Evolutionary conservation across 768 basidiomycete species (phyloP), one percentile per base, ranked within the genome.

Genomic region (Lepiota venenata): DNA sequence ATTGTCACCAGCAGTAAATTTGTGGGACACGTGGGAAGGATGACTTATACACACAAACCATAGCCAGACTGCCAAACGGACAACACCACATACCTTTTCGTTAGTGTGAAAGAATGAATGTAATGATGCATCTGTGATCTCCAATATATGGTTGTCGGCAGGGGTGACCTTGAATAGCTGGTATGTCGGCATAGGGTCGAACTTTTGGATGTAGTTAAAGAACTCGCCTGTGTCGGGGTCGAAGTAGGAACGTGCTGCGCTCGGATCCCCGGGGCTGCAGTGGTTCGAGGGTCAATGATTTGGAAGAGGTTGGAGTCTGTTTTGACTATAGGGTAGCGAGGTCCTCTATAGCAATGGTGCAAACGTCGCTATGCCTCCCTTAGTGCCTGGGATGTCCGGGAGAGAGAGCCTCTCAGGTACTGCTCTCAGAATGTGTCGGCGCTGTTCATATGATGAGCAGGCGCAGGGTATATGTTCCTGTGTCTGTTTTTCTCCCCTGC

Each of bases 171-270:
- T 53, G 36, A 53, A 53, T 0, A 53, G 16, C 37, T 53, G 40
- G 44, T 46, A 53, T n/a, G 8, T 2, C 4, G 36, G 22, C 11
- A 2, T 27, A 10, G 20, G 37, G 0, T 43, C 44, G 11, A 53
- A 53, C 21, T 53, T 39, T 29, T 53, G 52, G n/a, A 53, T 32
- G n/a, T 52, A 52, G 20, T 52, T 52, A 20, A 52, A 52, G 25
- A 25, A 25, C 14, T 46, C 42, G 10, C 42, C 42, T 1, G 51
- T 52, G 20, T 8, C 8, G 10, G 44, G 52, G 16, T 53, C 44
- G 20, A n/a, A 36, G n/a, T 43, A 53, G 20, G 43, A 53, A 20
- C 46, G 52, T 5, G 52, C 52, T 21, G 52, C 44, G 14, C 52
- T 53, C 44, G 46, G 22, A 15, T 53, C 14, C n/a, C 52, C 43